phyloP scores from a whole-genome alignment of 306 rosid species.

The Vicia faba region DNA sequence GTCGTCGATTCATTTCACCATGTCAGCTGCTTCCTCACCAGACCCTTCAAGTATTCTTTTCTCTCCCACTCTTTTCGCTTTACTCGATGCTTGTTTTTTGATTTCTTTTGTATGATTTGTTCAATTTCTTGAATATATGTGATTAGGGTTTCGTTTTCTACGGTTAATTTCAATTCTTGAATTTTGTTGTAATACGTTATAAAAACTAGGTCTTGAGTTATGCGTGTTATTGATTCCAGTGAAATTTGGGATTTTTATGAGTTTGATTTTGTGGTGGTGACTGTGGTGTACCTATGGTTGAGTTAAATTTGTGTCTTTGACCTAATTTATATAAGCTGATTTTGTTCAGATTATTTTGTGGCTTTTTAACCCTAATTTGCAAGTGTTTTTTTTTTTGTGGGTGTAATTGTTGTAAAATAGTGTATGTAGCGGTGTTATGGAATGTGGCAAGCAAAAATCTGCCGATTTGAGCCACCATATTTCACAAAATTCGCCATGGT shows the following conservation, averaged over 20 bases:
- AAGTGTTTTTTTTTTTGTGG: not conserved
- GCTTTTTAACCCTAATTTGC: not conserved
- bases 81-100: not conserved
- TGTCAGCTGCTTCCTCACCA: slow-evolving; percentile 28
- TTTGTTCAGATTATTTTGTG: not conserved
- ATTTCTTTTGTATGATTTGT: too few species aligned
- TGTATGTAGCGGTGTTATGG: not conserved
- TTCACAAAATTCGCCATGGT: too few species aligned
- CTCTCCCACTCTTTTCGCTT: not conserved
- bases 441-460: too few species aligned
- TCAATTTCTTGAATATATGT: too few species aligned
- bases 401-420: not conserved
- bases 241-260: not conserved
- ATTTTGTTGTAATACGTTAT: not conserved
- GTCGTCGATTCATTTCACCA: slow-evolving; percentile 29
- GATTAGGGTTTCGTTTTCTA: not conserved
- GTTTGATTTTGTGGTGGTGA: not conserved
- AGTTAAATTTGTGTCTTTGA: not conserved
- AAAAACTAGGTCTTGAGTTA: not conserved
- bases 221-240: not conserved
- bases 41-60: slow-evolving; percentile 27
- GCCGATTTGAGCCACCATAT: too few species aligned
- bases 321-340: not conserved
- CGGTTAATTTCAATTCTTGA: not conserved
- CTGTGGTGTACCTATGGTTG: not conserved